Conservation (phyloP, 73 alveolate species). For the Symbiodinium pilosum region DNA sequence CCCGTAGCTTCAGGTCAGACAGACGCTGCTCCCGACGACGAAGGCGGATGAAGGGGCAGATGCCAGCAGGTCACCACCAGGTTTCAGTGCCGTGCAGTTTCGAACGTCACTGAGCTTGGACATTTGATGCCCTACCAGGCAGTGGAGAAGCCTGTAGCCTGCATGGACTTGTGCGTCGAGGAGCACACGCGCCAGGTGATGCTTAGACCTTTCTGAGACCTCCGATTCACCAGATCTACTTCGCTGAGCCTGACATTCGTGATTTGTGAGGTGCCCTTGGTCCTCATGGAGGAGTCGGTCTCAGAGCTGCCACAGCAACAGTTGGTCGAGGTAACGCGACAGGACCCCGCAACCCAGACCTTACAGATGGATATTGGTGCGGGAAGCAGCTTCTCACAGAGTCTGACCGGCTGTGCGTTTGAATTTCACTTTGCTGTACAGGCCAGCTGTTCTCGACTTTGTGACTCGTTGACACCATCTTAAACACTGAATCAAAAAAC, state of each 20-base stretch:
- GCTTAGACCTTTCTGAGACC: no score
- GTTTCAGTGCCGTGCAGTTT: background rate
- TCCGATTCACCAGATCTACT: no score
- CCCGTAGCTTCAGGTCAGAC: background rate
- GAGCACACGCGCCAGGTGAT: conserved; percentile 50
- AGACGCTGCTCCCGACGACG: background rate
- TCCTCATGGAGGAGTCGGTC: conserved; percentile 24
- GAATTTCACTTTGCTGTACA: no score
- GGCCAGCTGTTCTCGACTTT: no score
- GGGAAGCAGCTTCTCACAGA: no score
- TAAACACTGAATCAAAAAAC: no score
- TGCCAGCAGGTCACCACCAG: background rate
- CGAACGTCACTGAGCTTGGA: no score
- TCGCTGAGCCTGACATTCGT: no score
- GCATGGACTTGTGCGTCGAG: background rate
- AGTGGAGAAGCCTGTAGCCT: conserved; percentile 62
- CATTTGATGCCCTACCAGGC: background rate
- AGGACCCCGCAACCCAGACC: no score
- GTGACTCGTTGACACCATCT: no score
- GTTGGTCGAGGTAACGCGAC: conserved; percentile 49
- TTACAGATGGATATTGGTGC: no score
- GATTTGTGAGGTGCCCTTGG: background rate
- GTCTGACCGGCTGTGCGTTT: no score
- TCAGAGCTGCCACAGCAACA: conserved; percentile 68
- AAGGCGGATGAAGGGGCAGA: background rate